Percentiles rank a stretch among this genome's conserved stretches.
Conservation (phyloP, 371 early-diverging fungal genomes). For the Coemansia sp. region DNA sequence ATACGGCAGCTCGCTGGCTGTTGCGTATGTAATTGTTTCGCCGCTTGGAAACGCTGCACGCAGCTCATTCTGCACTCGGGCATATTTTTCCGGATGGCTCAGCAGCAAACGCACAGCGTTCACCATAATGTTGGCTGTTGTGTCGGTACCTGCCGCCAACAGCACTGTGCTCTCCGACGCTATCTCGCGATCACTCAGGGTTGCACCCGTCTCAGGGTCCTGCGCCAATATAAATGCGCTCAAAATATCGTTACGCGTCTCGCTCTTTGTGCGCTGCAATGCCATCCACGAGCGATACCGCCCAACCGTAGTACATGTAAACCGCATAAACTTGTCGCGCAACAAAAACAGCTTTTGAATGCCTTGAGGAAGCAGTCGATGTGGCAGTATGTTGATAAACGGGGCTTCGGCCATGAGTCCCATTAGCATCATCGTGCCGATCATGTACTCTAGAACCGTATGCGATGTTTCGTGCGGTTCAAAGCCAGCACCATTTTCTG, state of each 20-base stretch:
- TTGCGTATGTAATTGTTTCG: slow-evolving; percentile 5
- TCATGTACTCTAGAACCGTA: slow-evolving; percentile 10
- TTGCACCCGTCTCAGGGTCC: slow-evolving; percentile 27
- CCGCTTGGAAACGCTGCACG: slow-evolving; percentile 14
- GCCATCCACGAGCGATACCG: slow-evolving; percentile 4
- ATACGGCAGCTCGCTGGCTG: slow-evolving; percentile 37
- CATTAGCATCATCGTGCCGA: slow-evolving; percentile 32
- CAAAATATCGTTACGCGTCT: slow-evolving; percentile 26
- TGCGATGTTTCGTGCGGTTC: slow-evolving; percentile 9
- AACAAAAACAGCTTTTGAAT: slow-evolving; percentile 6
- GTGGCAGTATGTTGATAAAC: background rate
- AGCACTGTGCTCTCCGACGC: slow-evolving; percentile 36
- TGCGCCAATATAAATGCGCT: slow-evolving; percentile 27
- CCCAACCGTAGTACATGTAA: background rate
- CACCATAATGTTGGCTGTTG: slow-evolving; percentile 21
- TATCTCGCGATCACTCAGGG: slow-evolving; percentile 23
- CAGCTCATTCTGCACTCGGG: slow-evolving; percentile 11
- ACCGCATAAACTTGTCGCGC: slow-evolving; percentile 10
- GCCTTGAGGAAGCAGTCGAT: background rate
- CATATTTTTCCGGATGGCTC: slow-evolving; percentile 18
- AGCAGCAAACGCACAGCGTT: slow-evolving; percentile 23
- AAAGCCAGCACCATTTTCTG: background rate
- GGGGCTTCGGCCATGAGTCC: slow-evolving; percentile 21
- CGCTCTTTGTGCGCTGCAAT: background rate
- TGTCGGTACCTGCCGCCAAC: slow-evolving; percentile 47